A percentile compares a stretch with the other conserved stretches of the same genome.
Conservation (phyloP, 2,329 filamentous ascomycete species). For the Scytalidium sp. region DNA sequence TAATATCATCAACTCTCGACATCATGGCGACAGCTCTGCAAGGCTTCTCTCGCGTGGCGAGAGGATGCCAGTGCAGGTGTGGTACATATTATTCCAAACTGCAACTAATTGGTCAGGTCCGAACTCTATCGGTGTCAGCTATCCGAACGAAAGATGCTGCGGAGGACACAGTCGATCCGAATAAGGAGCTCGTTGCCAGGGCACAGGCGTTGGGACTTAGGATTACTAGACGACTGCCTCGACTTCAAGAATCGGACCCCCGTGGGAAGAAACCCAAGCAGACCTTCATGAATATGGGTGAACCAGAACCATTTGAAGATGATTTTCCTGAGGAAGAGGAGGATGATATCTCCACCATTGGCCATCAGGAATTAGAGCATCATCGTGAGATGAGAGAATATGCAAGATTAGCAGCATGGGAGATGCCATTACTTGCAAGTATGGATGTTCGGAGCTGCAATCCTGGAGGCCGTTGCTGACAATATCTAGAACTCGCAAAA, state of each 20-base stretch:
- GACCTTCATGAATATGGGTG: conserved; percentile 30
- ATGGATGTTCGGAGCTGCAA: conserved; percentile 37
- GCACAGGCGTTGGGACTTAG: neutral
- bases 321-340: conserved; percentile 58
- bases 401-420: conserved; percentile 84
- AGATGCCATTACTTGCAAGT: conserved; percentile 90
- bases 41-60: conserved; percentile 22
- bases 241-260: conserved; percentile 1
- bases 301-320: conserved; percentile 24
- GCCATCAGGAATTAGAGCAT: conserved; percentile 83
- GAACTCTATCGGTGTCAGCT: conserved; percentile 20
- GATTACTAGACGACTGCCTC: neutral
- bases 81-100: neutral
- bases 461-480: conserved; percentile 9
- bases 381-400: conserved; percentile 88
- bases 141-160: conserved; percentile 7
- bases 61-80: conserved; percentile 19
- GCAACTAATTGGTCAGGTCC: conserved; percentile 16
- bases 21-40: conserved; percentile 27
- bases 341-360: conserved; percentile 80
- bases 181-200: neutral
- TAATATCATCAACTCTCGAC: neutral
- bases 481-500: conserved; percentile 68
- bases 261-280: conserved; percentile 21
- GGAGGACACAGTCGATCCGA: neutral